Evolutionary conservation across 2,329 filamentous ascomycete genomes (phyloP).

Genomic region (Aspergillaceae sp.): DNA sequence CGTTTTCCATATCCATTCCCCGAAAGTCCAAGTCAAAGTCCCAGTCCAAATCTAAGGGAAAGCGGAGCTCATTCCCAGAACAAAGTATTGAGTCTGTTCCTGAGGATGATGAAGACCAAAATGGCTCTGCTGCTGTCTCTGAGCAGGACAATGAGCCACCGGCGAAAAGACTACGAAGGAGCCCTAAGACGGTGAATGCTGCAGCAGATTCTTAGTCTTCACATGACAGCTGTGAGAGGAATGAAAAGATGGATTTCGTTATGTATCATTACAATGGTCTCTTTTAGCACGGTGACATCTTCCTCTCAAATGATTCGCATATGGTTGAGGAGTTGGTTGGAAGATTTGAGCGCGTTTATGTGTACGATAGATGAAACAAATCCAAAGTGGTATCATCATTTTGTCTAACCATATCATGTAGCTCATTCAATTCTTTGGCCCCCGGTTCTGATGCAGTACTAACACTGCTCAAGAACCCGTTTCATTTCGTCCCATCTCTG

Average conservation of each 20-base stretch:
- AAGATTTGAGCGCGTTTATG: too few species aligned
- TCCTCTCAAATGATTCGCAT: too few species aligned
- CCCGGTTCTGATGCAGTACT: constrained; percentile 1
- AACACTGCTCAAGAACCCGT: constrained; percentile 30
- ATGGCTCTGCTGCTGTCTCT: constrained; percentile 8
- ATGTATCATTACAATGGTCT: too few species aligned
- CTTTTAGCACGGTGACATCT: too few species aligned
- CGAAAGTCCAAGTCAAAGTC: constrained; percentile 7
- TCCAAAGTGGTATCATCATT: constrained; percentile 19
- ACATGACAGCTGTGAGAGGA: too few species aligned
- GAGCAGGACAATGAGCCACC: constrained; percentile 23
- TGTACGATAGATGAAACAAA: neutral
- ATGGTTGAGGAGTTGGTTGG: too few species aligned
- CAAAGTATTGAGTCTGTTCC: neutral
- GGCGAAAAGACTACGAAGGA: constrained; percentile 26
- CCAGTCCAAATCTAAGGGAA: neutral
- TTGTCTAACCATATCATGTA: neutral
- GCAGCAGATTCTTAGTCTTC: too few species aligned
- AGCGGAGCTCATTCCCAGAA: neutral
- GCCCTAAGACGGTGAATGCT: constrained; percentile 12
- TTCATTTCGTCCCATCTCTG: constrained; percentile 57
- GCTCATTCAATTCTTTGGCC: neutral
- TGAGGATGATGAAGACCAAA: constrained; percentile 11
- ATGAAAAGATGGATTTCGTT: neutral
- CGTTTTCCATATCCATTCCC: constrained; percentile 25